Evolutionary conservation across 2,329 filamentous ascomycete species (phyloP).

Genomic region (Diaporthe sp.): DNA sequence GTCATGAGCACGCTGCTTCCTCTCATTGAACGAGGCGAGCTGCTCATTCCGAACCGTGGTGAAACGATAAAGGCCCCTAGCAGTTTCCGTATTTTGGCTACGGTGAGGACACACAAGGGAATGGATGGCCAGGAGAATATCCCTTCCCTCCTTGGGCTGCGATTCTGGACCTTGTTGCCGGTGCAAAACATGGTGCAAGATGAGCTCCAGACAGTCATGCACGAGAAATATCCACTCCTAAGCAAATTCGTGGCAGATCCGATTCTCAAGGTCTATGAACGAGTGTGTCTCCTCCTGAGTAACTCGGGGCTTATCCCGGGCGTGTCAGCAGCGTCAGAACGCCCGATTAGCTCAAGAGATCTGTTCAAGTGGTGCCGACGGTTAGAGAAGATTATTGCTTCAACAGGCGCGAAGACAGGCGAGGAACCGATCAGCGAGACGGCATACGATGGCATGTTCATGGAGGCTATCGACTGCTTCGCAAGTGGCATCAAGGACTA

Average conservation of each 20-base stretch:
- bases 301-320: slow-evolving; percentile 48
- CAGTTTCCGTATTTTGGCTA: slow-evolving; percentile 93
- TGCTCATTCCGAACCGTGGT: slow-evolving; percentile 89
- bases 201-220: slow-evolving; percentile 83
- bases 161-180: slow-evolving; percentile 87
- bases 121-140: slow-evolving; percentile 76
- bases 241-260: slow-evolving; percentile 68
- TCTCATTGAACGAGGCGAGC: slow-evolving; percentile 90
- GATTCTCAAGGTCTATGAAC: slow-evolving; percentile 71
- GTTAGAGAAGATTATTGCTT: slow-evolving; percentile 74
- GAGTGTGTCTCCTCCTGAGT: slow-evolving; percentile 61
- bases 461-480: slow-evolving; percentile 95
- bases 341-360: slow-evolving; percentile 73
- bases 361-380: slow-evolving; percentile 92
- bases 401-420: slow-evolving; percentile 73
- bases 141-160: slow-evolving; percentile 83
- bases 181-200: slow-evolving; percentile 74
- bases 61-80: slow-evolving; percentile 86
- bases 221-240: slow-evolving; percentile 78
- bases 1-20: slow-evolving; percentile 94
- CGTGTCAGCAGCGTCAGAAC: slow-evolving; percentile 47
- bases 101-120: slow-evolving; percentile 82
- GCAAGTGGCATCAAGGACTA: slow-evolving; percentile 82
- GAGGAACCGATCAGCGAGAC: slow-evolving; percentile 80
- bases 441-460: slow-evolving; percentile 85